Percentiles rank a stretch among this genome's conserved stretches.
phyloP scores from a whole-genome alignment of 257 asterid species.

The Solanum lignicaule region DNA sequence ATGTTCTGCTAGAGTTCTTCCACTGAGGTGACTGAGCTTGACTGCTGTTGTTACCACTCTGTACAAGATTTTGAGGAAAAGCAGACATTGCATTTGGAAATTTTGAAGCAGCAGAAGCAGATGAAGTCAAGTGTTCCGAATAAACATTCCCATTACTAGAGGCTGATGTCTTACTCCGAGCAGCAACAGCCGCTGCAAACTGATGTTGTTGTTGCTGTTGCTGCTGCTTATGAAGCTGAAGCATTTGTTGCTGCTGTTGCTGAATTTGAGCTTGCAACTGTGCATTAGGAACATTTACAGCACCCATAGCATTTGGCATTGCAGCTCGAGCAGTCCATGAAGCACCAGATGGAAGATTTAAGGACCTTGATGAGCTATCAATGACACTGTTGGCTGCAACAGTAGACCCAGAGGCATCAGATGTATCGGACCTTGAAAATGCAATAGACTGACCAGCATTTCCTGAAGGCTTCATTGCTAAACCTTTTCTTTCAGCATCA shows the following conservation, averaged over 20 bases:
- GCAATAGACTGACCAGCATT: conserved; percentile 63
- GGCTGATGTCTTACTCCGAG: conserved; percentile 36
- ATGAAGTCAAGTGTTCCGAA: conserved; percentile 53
- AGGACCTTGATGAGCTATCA: conserved; percentile 46
- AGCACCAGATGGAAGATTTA: conserved; percentile 27
- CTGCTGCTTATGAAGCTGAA: conserved; percentile 38
- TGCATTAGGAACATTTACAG: conserved; percentile 29
- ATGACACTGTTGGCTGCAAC: conserved; percentile 30
- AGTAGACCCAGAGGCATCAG: conserved; percentile 33
- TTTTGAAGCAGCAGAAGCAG: conserved; percentile 39
- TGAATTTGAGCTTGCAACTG: conserved; percentile 48
- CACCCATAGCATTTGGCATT: conserved; percentile 20
- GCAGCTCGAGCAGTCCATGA: conserved; percentile 37
- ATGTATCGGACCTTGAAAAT: conserved; percentile 48
- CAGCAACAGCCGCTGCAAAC: conserved; percentile 14
- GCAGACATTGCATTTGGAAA: conserved; percentile 37
- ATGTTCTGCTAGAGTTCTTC: conserved; percentile 46
- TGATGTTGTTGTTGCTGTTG: conserved; percentile 28
- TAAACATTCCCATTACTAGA: conserved; percentile 39
- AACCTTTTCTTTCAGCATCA: conserved; percentile 58
- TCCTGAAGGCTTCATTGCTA: conserved; percentile 27
- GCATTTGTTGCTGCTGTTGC: conserved; percentile 27
- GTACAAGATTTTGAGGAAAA: conserved; percentile 64
- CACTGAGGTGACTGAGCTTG: conserved; percentile 74
- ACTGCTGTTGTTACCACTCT: conserved; percentile 37